Conservation (phyloP, 192 early-diverging fungal genomes). For the Backusella liffmaniae region DNA sequence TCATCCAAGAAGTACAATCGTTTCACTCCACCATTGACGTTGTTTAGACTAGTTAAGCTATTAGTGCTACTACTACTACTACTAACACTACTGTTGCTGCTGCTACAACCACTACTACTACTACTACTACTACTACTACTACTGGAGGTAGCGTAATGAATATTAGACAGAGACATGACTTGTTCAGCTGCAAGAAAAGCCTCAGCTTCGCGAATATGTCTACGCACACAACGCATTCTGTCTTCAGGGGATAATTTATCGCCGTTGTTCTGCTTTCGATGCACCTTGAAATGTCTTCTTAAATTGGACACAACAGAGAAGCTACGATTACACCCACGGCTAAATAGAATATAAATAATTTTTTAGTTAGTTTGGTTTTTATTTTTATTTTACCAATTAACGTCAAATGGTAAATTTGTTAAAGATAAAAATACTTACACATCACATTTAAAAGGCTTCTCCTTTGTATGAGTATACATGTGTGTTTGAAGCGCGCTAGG, state of each 20-base stretch:
- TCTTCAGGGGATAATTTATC: slow-evolving; percentile 15
- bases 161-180: neutral
- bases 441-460: slow-evolving; percentile 54
- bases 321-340: slow-evolving; percentile 46
- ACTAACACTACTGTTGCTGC: neutral
- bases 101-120: neutral
- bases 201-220: neutral
- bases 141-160: neutral
- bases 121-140: neutral
- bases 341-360: neutral
- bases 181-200: neutral
- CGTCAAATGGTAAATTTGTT: neutral
- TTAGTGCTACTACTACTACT: neutral
- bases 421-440: slow-evolving; percentile 11
- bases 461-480: slow-evolving; percentile 58
- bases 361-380: neutral
- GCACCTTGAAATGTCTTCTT: slow-evolving; percentile 56
- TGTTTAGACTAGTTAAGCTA: neutral
- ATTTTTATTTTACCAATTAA: neutral
- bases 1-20: neutral
- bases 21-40: neutral
- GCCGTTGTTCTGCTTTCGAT: slow-evolving; percentile 11
- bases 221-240: neutral
- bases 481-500: slow-evolving; percentile 60
- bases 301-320: slow-evolving; percentile 68